Evolutionary conservation across 2,329 filamentous ascomycete genomes (phyloP).

Genomic region (Pseudogymnoascus sp.): DNA sequence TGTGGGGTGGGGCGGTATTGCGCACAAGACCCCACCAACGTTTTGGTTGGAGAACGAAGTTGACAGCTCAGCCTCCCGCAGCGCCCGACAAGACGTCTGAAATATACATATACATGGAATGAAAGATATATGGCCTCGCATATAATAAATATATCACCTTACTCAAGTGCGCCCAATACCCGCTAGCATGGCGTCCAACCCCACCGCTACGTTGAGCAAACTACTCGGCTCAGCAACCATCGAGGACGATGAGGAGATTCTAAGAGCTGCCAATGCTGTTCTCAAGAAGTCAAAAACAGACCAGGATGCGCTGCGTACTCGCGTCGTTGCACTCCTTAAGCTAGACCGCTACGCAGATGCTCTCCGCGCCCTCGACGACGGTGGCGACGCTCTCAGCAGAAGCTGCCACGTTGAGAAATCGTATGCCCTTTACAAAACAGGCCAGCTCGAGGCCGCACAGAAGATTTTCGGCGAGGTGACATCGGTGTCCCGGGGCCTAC

Average conservation of each 20-base stretch:
- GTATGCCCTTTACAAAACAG: conserved; percentile 78
- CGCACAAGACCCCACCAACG: conserved; percentile 9
- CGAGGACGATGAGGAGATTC: conserved; percentile 64
- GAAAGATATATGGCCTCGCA: conserved; percentile 5
- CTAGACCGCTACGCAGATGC: conserved; percentile 77
- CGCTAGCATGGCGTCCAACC: conserved; percentile 24
- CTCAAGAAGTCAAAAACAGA: conserved; percentile 52
- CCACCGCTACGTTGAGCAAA: conserved; percentile 24
- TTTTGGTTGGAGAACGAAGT: conserved; percentile 4
- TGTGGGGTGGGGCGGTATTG: conserved; percentile 2
- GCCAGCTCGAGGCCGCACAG: conserved; percentile 56
- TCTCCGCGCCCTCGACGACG: conserved; percentile 56
- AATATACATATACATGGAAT: neutral
- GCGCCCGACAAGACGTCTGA: neutral
- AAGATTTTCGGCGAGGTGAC: conserved; percentile 21
- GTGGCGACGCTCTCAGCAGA: conserved; percentile 50
- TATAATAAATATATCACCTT: neutral
- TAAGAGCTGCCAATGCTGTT: conserved; percentile 53
- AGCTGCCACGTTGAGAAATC: conserved; percentile 60
- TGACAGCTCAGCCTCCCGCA: conserved; percentile 7
- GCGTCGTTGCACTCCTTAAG: conserved; percentile 67
- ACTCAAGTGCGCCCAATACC: neutral
- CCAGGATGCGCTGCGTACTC: conserved; percentile 54
- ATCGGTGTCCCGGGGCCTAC: conserved; percentile 23
- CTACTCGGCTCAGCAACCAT: conserved; percentile 46